Evolutionary conservation across 495 filamentous ascomycete species (phyloP).

Genomic region (Penicillium verhagenii): DNA sequence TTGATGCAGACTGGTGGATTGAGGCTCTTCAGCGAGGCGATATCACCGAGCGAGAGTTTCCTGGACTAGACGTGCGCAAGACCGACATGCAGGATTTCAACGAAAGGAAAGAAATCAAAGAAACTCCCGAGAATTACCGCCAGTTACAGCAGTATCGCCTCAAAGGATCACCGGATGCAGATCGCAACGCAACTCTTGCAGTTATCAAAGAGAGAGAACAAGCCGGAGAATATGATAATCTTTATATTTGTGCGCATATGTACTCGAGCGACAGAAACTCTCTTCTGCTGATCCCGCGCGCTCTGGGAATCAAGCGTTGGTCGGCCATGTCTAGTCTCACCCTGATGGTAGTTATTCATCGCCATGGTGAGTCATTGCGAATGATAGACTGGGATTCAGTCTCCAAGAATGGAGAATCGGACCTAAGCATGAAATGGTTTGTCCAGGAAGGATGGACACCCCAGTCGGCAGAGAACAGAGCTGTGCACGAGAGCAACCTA

Average conservation of each 20-base stretch:
- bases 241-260: constrained; percentile 63
- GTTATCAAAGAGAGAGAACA: constrained; percentile 24
- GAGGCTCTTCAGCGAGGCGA: constrained; percentile 21
- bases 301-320: constrained; percentile 53
- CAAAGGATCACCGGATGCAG: constrained; percentile 37
- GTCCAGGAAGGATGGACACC: constrained; percentile 64
- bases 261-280: constrained; percentile 70
- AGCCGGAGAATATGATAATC: constrained; percentile 47
- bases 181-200: constrained; percentile 6
- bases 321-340: constrained; percentile 59
- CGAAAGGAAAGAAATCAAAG: constrained; percentile 30
- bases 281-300: constrained; percentile 59
- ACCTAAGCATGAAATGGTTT: constrained; percentile 58
- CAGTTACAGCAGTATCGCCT: constrained; percentile 60
- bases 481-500: constrained; percentile 59
- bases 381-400: constrained; percentile 38
- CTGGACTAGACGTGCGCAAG: constrained; percentile 60
- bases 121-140: constrained; percentile 51
- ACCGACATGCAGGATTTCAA: constrained; percentile 62
- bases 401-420: constrained; percentile 12
- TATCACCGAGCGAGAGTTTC: constrained; percentile 48
- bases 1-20: constrained; percentile 51
- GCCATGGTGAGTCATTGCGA: constrained; percentile 35
- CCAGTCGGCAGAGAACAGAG: constrained; percentile 54
- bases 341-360: constrained; percentile 62